Base-by-base conservation (phyloP, 176 grass and related monocot genomes). In the Canna indica region DNA sequence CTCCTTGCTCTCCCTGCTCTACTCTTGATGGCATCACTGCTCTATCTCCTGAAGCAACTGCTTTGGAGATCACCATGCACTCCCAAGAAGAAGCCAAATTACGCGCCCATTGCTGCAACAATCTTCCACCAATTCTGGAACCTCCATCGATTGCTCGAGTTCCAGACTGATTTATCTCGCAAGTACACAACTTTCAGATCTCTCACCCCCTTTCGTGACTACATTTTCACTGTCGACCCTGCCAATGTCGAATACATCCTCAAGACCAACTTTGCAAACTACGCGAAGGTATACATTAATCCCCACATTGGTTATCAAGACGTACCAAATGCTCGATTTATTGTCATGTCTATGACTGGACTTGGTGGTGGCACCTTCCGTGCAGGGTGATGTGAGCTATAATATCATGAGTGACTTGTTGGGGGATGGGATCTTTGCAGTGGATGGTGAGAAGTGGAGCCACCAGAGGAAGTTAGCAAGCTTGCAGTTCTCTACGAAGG, bases 181-280 rank as follows among this genome's bases (percentile, higher is more conserved):
- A 68, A 68, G 66, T 45, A 68, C 66, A 45, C 3, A 45, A 68
- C 66, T 24, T 68, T 68, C 66, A 25, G 66, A 38, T 45, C 32
- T 2, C 38, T 68, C 66, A 46, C 66, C 36, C 38, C 66, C 12
- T 68, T 68, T 38, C 0, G 66, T 8, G 46, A 68, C 66, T 68
- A 68, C 17, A 38, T 68, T 15, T 68, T 27, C 66, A 68, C 66
- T 7, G 66, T 68, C n/a, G 66, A 68, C 24, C 66, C 66, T 22
- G 38, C 66, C 66, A 68, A 68, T 38, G 39, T 68, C 13, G 66
- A 68, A 38, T 17, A 68, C 66, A 45, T 68, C 66, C 66, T 68
- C 38, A 68, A 68, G 20, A 68, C 38, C 39, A 68, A 68, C 39
- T 68, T 68, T 16, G 36, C 66, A 22, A 68, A 68, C 66, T 68